Conservation (phyloP, 1,284 basidiomycete genomes). For the Tranzscheliella williamsii region DNA sequence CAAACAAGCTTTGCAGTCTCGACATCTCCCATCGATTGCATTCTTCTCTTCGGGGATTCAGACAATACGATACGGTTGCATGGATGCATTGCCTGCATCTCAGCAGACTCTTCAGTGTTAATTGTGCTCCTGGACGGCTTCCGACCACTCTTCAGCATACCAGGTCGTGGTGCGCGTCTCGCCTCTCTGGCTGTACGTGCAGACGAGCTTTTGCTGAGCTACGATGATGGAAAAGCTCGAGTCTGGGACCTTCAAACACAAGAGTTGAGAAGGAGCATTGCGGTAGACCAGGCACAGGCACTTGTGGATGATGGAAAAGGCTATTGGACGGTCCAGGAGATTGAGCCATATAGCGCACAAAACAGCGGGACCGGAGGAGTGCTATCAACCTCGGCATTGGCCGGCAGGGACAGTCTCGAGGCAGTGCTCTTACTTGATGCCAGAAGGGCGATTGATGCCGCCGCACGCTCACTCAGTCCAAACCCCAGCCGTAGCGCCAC, state of each 20-base stretch:
- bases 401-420: constrained; percentile 14
- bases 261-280: constrained; percentile 84
- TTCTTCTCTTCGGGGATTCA: constrained; percentile 66
- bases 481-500: not conserved
- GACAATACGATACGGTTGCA: constrained; percentile 69
- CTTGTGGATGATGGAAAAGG: constrained; percentile 67
- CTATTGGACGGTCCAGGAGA: constrained; percentile 30
- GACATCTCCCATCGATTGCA: constrained; percentile 68
- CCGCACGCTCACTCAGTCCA: constrained; percentile 20
- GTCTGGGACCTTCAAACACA: constrained; percentile 84
- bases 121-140: constrained; percentile 74
- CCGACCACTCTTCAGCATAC: constrained; percentile 73
- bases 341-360: constrained; percentile 18
- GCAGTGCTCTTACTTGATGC: constrained; percentile 48
- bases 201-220: constrained; percentile 75
- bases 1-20: constrained; percentile 74
- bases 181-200: constrained; percentile 71
- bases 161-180: constrained; percentile 69
- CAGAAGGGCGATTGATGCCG: constrained; percentile 51
- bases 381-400: constrained; percentile 36
- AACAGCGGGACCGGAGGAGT: constrained; percentile 39
- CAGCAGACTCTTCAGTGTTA: constrained; percentile 78
- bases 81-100: constrained; percentile 75
- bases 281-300: constrained; percentile 74
- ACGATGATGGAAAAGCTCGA: constrained; percentile 75